phyloP scores from a whole-genome alignment of 164 flowering plant genomes.

The Vitis vinifera region ASM3070453v1 NC_081821.1:18413001-18413500 shows the following conservation, averaged over 20 bases:
- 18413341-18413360: no score
- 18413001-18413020: neutral
- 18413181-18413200: slow-evolving; percentile 92
- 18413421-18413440: no score
- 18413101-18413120: slow-evolving; percentile 43
- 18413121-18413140: slow-evolving; percentile 46
- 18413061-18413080: slow-evolving; percentile 16
- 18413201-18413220: slow-evolving; percentile 93
- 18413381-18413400: no score
- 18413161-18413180: slow-evolving; percentile 89
- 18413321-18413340: no score
- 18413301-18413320: no score
- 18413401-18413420: no score
- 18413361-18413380: no score
- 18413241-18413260: neutral
- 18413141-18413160: slow-evolving; percentile 57
- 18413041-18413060: neutral
- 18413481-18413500: slow-evolving; percentile 55
- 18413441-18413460: slow-evolving; percentile 28
- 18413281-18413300: no score
- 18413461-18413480: slow-evolving; percentile 49
- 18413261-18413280: neutral
- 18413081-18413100: slow-evolving; percentile 41
- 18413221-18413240: slow-evolving; percentile 69
- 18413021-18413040: neutral